Evolutionary conservation across 371 early-diverging fungal species (phyloP).

Genomic region (Circinella umbellata): DNA sequence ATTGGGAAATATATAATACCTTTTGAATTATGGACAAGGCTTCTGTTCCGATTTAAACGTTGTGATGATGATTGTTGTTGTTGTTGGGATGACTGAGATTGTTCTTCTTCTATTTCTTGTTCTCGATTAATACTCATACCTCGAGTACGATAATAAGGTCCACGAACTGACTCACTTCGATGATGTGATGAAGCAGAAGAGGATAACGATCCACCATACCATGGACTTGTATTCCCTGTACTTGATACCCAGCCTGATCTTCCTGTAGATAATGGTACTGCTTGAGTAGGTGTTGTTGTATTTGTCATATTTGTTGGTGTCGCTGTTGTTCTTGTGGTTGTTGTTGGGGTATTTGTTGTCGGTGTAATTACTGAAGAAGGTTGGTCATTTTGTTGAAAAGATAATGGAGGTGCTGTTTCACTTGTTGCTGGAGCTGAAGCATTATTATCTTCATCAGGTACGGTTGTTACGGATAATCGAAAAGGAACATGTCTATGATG

Average conservation of each 20-base stretch:
- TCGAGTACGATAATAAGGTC: conserved; percentile 56
- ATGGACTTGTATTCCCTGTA: conserved; percentile 50
- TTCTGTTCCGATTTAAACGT: conserved; percentile 14
- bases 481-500: conserved; percentile 13
- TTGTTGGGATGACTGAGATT: conserved; percentile 16
- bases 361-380: neutral
- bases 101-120: conserved; percentile 41
- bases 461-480: conserved; percentile 13
- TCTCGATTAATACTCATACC: conserved; percentile 52
- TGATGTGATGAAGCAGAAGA: conserved; percentile 47
- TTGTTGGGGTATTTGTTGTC: neutral
- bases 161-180: conserved; percentile 48
- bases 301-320: conserved; percentile 7
- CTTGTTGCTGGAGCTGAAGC: conserved; percentile 11
- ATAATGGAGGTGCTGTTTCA: neutral
- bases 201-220: conserved; percentile 40
- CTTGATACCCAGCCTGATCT: conserved; percentile 53
- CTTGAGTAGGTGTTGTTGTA: neutral
- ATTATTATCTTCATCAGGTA: neutral
- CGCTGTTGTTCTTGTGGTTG: neutral
- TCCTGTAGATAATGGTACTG: conserved; percentile 36
- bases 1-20: conserved; percentile 9
- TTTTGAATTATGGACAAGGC: conserved; percentile 14
- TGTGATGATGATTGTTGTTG: conserved; percentile 11
- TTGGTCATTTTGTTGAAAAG: neutral